Evolutionary conservation across 2,329 filamentous ascomycete species (phyloP).

Genomic region (Alternaria sp.): DNA sequence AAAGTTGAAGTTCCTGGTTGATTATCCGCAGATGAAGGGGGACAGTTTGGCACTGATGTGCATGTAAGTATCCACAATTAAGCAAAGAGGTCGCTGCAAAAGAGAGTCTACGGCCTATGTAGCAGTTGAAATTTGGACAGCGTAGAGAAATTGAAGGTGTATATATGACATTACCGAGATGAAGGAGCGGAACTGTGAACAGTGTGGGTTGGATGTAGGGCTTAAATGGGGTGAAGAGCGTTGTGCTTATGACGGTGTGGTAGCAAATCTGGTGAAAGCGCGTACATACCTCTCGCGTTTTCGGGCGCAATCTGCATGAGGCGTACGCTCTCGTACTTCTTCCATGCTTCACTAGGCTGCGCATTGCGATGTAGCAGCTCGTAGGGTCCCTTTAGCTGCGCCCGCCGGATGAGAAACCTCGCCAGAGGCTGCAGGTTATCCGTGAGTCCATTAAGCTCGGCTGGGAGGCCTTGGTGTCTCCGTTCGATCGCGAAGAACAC

Average conservation of each 20-base stretch:
- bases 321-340: conserved; percentile 2
- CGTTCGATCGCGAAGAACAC: conserved; percentile 17
- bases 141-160: not conserved
- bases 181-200: not conserved
- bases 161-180: not conserved
- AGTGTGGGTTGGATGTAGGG: not conserved
- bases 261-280: not conserved
- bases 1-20: not conserved
- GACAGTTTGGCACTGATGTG: not conserved
- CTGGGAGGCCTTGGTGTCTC: conserved; percentile 3
- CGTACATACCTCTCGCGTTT: not conserved
- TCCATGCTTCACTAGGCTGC: conserved; percentile 13
- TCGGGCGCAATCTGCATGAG: not conserved
- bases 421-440: conserved; percentile 15
- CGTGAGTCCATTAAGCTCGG: conserved; percentile 6
- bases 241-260: not conserved
- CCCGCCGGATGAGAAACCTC: conserved; percentile 15
- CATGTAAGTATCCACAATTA: not conserved
- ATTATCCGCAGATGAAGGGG: not conserved
- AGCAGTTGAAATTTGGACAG: not conserved
- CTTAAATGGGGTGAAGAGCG: not conserved
- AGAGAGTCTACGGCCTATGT: not conserved
- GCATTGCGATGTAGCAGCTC: conserved; percentile 12
- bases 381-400: conserved; percentile 19
- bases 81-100: not conserved